Percentiles rank a stretch among this genome's conserved stretches.
phyloP scores from a whole-genome alignment of 176 grass and related monocot species.

The Ananas comosus region DNA sequence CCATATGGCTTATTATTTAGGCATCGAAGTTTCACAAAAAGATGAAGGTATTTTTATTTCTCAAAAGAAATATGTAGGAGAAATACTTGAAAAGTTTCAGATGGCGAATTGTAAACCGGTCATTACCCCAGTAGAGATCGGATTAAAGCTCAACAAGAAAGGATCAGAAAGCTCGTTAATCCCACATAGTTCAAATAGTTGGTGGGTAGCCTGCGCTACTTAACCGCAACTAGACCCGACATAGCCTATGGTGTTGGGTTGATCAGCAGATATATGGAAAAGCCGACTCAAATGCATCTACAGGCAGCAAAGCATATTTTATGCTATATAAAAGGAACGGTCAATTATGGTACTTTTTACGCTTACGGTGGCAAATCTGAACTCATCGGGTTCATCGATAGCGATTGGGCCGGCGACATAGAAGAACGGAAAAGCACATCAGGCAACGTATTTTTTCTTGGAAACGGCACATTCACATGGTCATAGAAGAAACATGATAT shows the following conservation, averaged over 20 bases:
- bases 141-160: background rate
- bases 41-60: background rate
- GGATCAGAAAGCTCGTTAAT: slow-evolving; percentile 1
- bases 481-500: background rate
- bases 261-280: background rate
- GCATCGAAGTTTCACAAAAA: background rate
- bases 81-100: slow-evolving; percentile 2
- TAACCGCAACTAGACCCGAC: background rate
- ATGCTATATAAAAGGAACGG: slow-evolving; percentile 1
- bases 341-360: background rate
- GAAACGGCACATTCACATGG: background rate
- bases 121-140: background rate
- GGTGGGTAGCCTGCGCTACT: slow-evolving; percentile 1
- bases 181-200: background rate
- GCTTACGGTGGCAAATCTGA: too few species aligned
- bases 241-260: background rate
- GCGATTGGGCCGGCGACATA: too few species aligned
- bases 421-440: too few species aligned
- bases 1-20: slow-evolving; percentile 9
- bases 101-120: background rate
- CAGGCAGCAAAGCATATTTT: background rate
- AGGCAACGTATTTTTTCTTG: too few species aligned
- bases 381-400: too few species aligned
- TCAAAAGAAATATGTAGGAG: background rate
- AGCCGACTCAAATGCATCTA: background rate